Evolutionary conservation across 495 filamentous ascomycete species (phyloP), one percentile per base, ranked within the genome.

Genomic region (Pyrenula massariospora): DNA sequence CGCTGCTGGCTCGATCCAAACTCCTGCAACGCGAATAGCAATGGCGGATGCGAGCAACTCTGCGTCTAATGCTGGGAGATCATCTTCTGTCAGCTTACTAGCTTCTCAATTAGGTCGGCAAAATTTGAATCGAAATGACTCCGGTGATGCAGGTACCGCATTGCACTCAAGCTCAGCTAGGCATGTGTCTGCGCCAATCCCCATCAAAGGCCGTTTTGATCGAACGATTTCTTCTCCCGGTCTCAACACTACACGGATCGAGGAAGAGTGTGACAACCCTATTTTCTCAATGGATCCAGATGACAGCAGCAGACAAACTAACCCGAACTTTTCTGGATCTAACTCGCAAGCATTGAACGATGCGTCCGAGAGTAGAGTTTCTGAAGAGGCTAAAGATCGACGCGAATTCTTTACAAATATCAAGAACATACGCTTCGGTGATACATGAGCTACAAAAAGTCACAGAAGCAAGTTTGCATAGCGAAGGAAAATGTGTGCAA

Each of bases 31-130:
- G 8, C 31, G 31, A 15, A 15, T 42, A 42, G 5, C 31, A 42
- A 42, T 8, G 5, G 31, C 31, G 15, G 31, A 42, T 15, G 31
- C 31, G 8, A 42, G 15, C 5, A 70, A 71, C 57, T 58, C 69
- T 2, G 65, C 63, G 19, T 83, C 71, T 53, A 91, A 83, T 64
- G 87, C 88, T 19, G 82, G 83, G 48, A 71, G 86, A 20, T 80
- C 83, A 51, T 74, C 84, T 36, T 74, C 82, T 42, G 75, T 77
- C 48, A 74, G 73, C 54, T 69, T 71, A 12, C 61, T 63, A 5
- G 51, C 66, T 12, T 70, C 70, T 21, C 31, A 42, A 15, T 15
- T 42, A 15, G 5, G 65, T 69, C 23, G 64, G 65, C 19, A 56
- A 65, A 42, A 15, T 42, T 15, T 42, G 5, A 15, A 57, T 22